Evolutionary conservation across 306 rosid species (phyloP).

Genomic region (Dalbergia cochinchinensis): DNA sequence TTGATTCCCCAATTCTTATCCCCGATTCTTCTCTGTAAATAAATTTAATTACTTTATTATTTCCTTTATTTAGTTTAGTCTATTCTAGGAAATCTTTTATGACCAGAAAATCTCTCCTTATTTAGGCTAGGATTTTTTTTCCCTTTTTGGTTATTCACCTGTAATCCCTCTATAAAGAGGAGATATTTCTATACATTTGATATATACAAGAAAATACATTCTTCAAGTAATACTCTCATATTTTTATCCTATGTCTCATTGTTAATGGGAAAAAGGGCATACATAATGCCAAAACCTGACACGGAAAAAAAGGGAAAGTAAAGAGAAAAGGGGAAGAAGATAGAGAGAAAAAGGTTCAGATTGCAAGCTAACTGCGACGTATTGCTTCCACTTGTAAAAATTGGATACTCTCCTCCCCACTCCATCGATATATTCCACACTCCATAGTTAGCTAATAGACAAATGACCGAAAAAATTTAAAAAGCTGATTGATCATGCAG

Average conservation of each 20-base stretch:
- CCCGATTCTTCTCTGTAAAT: too few relatives aligned
- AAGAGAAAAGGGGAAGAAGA: conserved; percentile 31
- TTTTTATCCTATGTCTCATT: background rate
- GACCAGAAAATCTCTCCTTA: too few relatives aligned
- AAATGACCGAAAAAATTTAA: background rate
- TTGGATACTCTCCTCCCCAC: conserved; percentile 51
- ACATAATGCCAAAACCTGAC: conserved; percentile 34
- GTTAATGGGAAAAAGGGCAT: background rate
- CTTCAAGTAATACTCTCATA: background rate
- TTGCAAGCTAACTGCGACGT: conserved; percentile 44
- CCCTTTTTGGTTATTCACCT: too few relatives aligned
- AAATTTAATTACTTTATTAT: too few relatives aligned
- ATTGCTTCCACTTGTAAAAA: conserved; percentile 39
- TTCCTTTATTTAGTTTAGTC: too few relatives aligned
- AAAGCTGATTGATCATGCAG: conserved; percentile 16
- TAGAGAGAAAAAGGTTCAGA: conserved; percentile 22
- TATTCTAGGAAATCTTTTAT: too few relatives aligned
- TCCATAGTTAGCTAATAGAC: conserved; percentile 45
- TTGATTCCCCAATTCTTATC: too few relatives aligned
- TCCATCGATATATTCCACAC: conserved; percentile 28
- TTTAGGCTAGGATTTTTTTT: too few relatives aligned
- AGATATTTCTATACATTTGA: too few relatives aligned
- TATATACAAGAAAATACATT: too few relatives aligned
- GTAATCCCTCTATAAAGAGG: too few relatives aligned
- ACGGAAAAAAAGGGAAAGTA: conserved; percentile 31